Conservation (phyloP, 495 filamentous ascomycete species). For the Aspergillus heteromorphus region DNA sequence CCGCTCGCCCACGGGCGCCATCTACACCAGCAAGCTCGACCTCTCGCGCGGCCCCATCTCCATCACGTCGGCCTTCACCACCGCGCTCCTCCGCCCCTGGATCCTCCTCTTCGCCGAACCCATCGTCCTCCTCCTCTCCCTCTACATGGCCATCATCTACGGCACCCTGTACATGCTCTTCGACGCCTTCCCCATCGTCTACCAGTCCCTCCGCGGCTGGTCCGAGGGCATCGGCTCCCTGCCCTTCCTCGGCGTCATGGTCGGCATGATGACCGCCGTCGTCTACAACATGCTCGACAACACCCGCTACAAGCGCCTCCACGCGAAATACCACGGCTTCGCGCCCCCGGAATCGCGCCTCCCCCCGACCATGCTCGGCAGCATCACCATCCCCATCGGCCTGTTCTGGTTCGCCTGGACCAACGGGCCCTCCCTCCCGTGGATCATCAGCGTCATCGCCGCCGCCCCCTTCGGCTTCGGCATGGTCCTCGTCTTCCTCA, state of each 20-base stretch:
- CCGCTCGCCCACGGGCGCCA: conserved; percentile 50
- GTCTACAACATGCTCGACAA: conserved; percentile 27
- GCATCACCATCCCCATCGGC: conserved; percentile 27
- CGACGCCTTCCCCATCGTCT: conserved; percentile 34
- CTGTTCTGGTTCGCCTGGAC: conserved; percentile 45
- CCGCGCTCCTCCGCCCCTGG: conserved; percentile 29
- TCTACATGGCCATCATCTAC: conserved; percentile 38
- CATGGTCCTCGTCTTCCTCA: conserved; percentile 36
- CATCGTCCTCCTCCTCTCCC: conserved; percentile 37
- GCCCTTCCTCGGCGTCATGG: conserved; percentile 33
- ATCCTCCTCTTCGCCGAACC: conserved; percentile 42
- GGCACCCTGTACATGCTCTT: conserved; percentile 48
- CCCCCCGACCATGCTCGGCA: conserved; percentile 33
- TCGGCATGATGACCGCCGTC: conserved; percentile 28
- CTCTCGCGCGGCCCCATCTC: conserved; percentile 20
- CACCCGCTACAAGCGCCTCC: conserved; percentile 3
- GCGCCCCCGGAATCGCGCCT: conserved; percentile 35
- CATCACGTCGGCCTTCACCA: not conserved
- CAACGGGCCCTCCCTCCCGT: conserved; percentile 13
- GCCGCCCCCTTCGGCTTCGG: conserved; percentile 38
- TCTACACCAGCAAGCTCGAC: conserved; percentile 48
- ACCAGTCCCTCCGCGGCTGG: conserved; percentile 27
- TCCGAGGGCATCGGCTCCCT: conserved; percentile 23
- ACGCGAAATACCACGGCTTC: too few relatives aligned
- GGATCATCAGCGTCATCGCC: conserved; percentile 30